Evolutionary conservation across 2,329 filamentous ascomycete genomes (phyloP), one percentile per base, ranked within the genome.

Genomic region (Colletotrichum sp.): DNA sequence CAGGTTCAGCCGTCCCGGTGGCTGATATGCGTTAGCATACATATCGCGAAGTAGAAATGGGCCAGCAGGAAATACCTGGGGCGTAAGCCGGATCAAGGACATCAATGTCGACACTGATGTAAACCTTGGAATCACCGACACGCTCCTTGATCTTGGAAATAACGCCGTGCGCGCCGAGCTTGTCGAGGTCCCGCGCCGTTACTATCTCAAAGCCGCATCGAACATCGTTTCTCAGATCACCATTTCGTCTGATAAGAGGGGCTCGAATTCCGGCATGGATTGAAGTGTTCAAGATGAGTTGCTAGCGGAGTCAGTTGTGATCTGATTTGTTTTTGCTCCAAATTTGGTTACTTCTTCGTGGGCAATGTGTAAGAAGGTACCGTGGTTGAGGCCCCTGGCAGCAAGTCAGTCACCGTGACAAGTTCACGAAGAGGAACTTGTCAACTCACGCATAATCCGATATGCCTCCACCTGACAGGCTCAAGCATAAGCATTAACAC

Each of bases 71-170:
- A 83, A 79, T 80, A 88, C 87, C 88, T n/a, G 94, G 94, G 10
- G 92, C 92, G 66, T 85, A 85, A 0, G 86, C 93, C 0, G 94
- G 94, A 82, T 96, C 94, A 62, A 96, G 87, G 0, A 96, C 94
- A 83, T 96, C 94, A 78, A 96, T 96, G 81, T 96, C 94, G 18
- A 96, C 91, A 73, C 90, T 93, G 28, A 96, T 87, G 80, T 96
- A 96, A 15, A 92, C 90, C 60, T 86, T 89, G 1, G 87, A 87
- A 16, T 86, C 86, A 2, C 84, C 84, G 0, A 92, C 89, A 10
- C 90, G 85, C 4, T 87, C 81, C 79, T 94, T 87, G 77, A 96
- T 94, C 55, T 84, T 85, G 13, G 91, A 84, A 4, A 95, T 89
- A 52, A 96, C 85, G 0, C 93, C 94, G 39, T 88, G 86, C 0